Percentiles rank a stretch among this genome's conserved stretches.
These are phyloP conservation scores for Eucalyptus viminalis DNA, from an alignment of 345 rosid species.

Conservation along the genomic window DNA sequence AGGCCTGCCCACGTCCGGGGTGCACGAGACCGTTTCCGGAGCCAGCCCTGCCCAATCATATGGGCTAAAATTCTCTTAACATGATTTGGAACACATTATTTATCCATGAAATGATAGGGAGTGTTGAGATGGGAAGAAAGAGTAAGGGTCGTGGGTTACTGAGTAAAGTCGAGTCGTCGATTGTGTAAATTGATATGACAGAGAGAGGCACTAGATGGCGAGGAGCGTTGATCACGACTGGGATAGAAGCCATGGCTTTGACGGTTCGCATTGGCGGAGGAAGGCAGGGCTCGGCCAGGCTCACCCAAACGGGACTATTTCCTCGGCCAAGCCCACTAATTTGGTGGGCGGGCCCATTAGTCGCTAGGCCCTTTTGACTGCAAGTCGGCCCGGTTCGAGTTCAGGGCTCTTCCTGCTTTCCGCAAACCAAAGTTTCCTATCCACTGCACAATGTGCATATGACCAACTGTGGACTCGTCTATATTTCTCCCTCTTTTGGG, in stretches of 20 bases:
- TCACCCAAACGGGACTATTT: neutral
- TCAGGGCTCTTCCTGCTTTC: neutral
- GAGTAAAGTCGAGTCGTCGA: neutral
- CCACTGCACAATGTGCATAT: neutral
- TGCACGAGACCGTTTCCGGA: neutral
- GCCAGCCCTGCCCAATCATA: neutral
- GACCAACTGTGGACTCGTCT: neutral
- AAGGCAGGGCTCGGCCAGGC: neutral
- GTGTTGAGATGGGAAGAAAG: neutral
- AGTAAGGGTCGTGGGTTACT: neutral
- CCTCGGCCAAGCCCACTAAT: neutral
- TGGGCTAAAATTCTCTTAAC: neutral
- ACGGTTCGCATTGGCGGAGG: neutral
- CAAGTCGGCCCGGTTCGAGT: neutral
- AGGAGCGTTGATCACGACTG: fast-evolving
- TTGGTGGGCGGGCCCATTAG: neutral
- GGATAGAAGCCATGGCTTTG: neutral
- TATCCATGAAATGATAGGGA: neutral
- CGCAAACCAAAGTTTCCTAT: neutral
- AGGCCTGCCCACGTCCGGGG: neutral
- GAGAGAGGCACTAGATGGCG: neutral
- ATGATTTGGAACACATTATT: neutral
- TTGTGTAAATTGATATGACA: neutral
- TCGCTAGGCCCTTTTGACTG: neutral
- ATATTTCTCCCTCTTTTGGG: neutral